A percentile compares a stretch with the other conserved stretches of the same genome.
Evolutionary conservation across 1,284 basidiomycete species (phyloP).

Genomic region (Phylloboletellus chloephorus): DNA sequence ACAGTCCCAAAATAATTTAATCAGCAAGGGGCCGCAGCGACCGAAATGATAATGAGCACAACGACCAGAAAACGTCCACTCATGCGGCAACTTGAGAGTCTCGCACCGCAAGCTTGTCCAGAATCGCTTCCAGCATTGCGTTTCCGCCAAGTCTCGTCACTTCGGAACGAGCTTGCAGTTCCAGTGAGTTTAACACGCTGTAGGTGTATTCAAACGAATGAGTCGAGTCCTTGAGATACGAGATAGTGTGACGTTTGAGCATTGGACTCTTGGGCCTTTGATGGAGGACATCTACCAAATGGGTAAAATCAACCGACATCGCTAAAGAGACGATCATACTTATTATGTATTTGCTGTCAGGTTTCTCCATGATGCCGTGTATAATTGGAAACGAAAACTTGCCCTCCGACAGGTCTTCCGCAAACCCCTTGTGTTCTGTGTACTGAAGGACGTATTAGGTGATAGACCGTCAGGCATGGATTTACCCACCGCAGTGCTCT

Average conservation of each 20-base stretch:
- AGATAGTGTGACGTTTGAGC: slow-evolving; percentile 72
- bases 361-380: slow-evolving; percentile 78
- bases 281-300: slow-evolving; percentile 69
- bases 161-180: slow-evolving; percentile 40
- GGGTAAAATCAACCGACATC: slow-evolving; percentile 3
- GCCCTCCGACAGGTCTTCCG: slow-evolving; percentile 91
- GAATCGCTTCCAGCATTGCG: slow-evolving; percentile 20
- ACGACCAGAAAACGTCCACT: too few species aligned
- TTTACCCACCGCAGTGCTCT: slow-evolving; percentile 63
- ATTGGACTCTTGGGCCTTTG: slow-evolving; percentile 75
- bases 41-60: too few species aligned
- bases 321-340: slow-evolving; percentile 48
- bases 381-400: slow-evolving; percentile 96
- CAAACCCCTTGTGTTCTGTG: slow-evolving; percentile 86
- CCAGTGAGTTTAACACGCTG: slow-evolving; percentile 48
- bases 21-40: too few species aligned
- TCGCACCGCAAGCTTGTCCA: slow-evolving; percentile 17
- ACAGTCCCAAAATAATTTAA: too few species aligned
- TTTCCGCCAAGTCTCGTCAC: slow-evolving; percentile 27
- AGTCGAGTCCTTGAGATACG: slow-evolving; percentile 66
- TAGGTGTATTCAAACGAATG: slow-evolving; percentile 70
- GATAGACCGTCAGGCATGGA: background rate
- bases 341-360: slow-evolving; percentile 69
- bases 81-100: too few species aligned
- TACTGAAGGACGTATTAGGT: slow-evolving; percentile 48